phyloP scores from a whole-genome alignment of 164 flowering plant species.

The Malania oleifera region DNA sequence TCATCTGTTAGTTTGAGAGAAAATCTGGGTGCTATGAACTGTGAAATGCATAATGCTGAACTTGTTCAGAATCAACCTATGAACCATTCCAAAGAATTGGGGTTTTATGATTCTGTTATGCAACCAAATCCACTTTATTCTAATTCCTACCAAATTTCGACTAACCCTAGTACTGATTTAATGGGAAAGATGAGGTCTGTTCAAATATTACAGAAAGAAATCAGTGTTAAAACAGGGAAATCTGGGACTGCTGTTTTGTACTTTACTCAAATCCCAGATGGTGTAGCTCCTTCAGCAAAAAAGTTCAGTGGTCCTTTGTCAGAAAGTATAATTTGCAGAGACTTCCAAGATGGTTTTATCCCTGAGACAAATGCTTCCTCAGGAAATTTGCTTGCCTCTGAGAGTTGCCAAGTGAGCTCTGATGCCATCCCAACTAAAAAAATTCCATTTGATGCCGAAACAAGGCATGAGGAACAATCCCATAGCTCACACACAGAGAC shows the following conservation, averaged over 20 bases:
- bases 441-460: conserved; percentile 12
- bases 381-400: conserved; percentile 11
- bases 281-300: conserved; percentile 10
- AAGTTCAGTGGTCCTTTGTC: conserved; percentile 24
- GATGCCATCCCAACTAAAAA: conserved; percentile 11
- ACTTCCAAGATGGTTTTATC: conserved; percentile 16
- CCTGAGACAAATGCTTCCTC: conserved; percentile 20
- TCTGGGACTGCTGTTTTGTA: conserved; percentile 9
- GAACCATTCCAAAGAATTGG: neutral
- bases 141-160: neutral
- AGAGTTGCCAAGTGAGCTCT: conserved; percentile 11
- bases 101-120: too few relatives aligned
- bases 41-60: neutral
- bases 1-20: neutral
- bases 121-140: neutral
- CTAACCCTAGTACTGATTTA: neutral
- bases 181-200: conserved; percentile 8
- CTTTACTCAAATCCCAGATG: conserved; percentile 14
- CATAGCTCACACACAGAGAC: conserved; percentile 8
- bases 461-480: conserved; percentile 13
- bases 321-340: conserved; percentile 45
- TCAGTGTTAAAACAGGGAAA: conserved; percentile 1
- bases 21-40: neutral
- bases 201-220: conserved; percentile 21
- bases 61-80: neutral